Evolutionary conservation across 2,329 filamentous ascomycete genomes (phyloP).

Genomic region (Penicillium sp.): DNA sequence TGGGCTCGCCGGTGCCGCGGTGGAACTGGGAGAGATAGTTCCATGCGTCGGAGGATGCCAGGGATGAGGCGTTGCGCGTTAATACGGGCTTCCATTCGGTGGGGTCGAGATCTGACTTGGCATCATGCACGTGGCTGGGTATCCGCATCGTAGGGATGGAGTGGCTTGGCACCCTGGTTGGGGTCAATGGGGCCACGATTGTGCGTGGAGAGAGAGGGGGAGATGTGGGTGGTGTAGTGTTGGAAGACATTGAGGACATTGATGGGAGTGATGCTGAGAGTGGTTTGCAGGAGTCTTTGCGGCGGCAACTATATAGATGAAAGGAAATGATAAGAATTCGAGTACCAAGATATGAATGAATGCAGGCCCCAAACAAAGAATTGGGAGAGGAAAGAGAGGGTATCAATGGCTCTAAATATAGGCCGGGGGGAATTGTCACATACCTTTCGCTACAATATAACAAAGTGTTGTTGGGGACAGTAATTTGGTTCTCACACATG

Average conservation of each 20-base stretch:
- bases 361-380: conserved; percentile 5
- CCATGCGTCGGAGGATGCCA: conserved; percentile 44
- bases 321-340: background rate
- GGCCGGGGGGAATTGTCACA: conserved; percentile 20
- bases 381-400: background rate
- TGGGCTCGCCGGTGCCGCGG: conserved; percentile 20
- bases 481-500: conserved; percentile 66
- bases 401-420: conserved; percentile 1
- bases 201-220: conserved; percentile 39
- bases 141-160: conserved; percentile 35
- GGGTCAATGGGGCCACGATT: conserved; percentile 39
- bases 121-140: conserved; percentile 39
- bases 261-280: conserved; percentile 42
- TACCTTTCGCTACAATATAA: conserved; percentile 67
- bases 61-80: conserved; percentile 22
- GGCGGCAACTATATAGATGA: conserved; percentile 41
- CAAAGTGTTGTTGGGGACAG: conserved; percentile 58
- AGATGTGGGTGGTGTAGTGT: conserved; percentile 35
- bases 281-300: conserved; percentile 49
- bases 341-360: background rate
- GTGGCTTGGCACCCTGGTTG: conserved; percentile 30
- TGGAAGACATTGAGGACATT: conserved; percentile 31
- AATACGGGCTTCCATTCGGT: conserved; percentile 53
- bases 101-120: conserved; percentile 49
- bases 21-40: conserved; percentile 48